Base-by-base conservation (phyloP, 805 yeast species). In the Torulaspora delbrueckii region DNA sequence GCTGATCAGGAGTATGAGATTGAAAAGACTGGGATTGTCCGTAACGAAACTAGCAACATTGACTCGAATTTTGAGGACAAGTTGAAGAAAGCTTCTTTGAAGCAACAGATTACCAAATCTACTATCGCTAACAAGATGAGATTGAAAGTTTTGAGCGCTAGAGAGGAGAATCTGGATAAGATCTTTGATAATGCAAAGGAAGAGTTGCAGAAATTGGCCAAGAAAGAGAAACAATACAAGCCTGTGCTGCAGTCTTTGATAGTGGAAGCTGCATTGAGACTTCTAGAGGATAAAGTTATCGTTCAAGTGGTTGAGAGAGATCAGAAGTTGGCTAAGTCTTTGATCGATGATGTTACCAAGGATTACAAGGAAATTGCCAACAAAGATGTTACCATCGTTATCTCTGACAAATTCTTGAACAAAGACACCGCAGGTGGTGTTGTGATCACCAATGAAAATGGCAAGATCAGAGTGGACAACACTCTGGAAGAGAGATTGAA, bases 1-100 rank as follows among this genome's bases (percentile, higher is more conserved):
- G 96, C 98, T 36, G 96, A 95, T 67, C 99, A 93, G 70, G 99
- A 93, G 73, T 93, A 91, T 67, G 98, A 93, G 70, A 90, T 93
- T 61, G 99, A 93, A 68, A 93, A 93, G 76, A 91, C 96, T 18
- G 81, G 88, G 47, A 82, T 93, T 62, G 98, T 93, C 48, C 86
- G 98, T 63, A 77, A 88, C 10, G 99, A 93, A 71, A 85, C 85
- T 46, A 83, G 93, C 42, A 80, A 90, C 42, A 88, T 93, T 57
- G 99, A 93, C 66, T 71, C 82, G 14, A 72, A 77, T 32, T 87
- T 82, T 65, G 90, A 84, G 53, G 81, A 79, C 58, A 88, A 86
- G 66, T 77, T 86, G 71, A 91, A 93, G 75, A 93, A 91, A 69
- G 90, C 96, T 2, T 73, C 88, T 26, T 81, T 93, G 67, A 86